Evolutionary conservation across 1,284 basidiomycete species (phyloP).

Genomic region (Cerioporus squamosus): DNA sequence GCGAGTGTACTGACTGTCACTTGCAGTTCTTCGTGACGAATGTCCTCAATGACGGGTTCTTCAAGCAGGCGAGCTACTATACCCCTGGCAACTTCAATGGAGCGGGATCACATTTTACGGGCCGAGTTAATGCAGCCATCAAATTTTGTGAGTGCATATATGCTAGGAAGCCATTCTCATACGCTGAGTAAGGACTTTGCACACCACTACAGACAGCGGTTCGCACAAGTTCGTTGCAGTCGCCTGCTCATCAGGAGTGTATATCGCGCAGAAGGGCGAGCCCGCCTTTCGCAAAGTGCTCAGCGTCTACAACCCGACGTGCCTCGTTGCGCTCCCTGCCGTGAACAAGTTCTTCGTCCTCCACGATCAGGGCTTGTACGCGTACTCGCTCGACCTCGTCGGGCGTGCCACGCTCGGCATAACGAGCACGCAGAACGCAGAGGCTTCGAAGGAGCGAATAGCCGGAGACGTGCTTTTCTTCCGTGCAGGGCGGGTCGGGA

Average conservation of each 20-base stretch:
- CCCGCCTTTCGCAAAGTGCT: slow-evolving; percentile 66
- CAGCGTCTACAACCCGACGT: slow-evolving; percentile 48
- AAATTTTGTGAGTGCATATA: slow-evolving; percentile 58
- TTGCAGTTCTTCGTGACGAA: slow-evolving; percentile 64
- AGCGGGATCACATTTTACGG: slow-evolving; percentile 47
- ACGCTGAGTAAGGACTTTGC: not conserved
- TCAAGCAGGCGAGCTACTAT: slow-evolving; percentile 49
- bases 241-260: slow-evolving; percentile 69
- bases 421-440: slow-evolving; percentile 48
- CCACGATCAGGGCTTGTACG: slow-evolving; percentile 56
- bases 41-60: slow-evolving; percentile 61
- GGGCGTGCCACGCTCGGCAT: slow-evolving; percentile 58
- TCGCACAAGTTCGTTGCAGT: slow-evolving; percentile 62
- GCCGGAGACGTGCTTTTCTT: slow-evolving; percentile 61
- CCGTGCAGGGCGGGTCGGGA: slow-evolving; percentile 54
- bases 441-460: slow-evolving; percentile 61
- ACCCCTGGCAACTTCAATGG: slow-evolving; percentile 17
- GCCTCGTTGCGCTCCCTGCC: slow-evolving; percentile 58
- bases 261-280: slow-evolving; percentile 56
- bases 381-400: slow-evolving; percentile 73
- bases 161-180: not conserved
- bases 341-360: slow-evolving; percentile 73
- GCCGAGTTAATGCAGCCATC: slow-evolving; percentile 59
- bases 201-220: slow-evolving; percentile 31
- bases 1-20: not conserved